A percentile compares a stretch with the other conserved stretches of the same genome.
These are phyloP conservation scores for Hypoxylon trugodes DNA, from an alignment of 495 filamentous ascomycete genomes.

Conservation along the genomic window DNA sequence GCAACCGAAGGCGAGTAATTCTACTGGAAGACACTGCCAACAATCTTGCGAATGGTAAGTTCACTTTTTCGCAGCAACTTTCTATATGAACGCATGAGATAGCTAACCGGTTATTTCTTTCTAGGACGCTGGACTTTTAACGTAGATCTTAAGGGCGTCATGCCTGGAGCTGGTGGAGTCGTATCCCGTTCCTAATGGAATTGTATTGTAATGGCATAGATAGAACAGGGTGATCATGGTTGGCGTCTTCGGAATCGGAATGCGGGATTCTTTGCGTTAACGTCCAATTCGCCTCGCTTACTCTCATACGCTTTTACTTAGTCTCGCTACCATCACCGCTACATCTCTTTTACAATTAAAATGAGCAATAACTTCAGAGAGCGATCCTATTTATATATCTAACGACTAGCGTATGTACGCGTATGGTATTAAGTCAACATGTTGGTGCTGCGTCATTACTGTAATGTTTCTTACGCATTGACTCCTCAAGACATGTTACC, in stretches of 20 bases:
- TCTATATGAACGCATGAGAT: not conserved
- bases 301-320: too few species aligned
- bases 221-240: slow-evolving; percentile 24
- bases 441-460: too few species aligned
- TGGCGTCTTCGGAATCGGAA: slow-evolving; percentile 11
- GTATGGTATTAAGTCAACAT: too few species aligned
- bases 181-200: slow-evolving; percentile 27
- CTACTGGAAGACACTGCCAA: slow-evolving; percentile 90
- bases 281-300: too few species aligned
- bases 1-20: slow-evolving; percentile 89
- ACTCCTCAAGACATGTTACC: too few species aligned
- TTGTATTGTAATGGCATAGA: slow-evolving; percentile 33
- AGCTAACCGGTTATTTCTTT: slow-evolving; percentile 3
- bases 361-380: too few species aligned
- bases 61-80: not conserved
- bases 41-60: slow-evolving; percentile 85
- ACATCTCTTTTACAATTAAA: too few species aligned
- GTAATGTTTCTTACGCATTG: too few species aligned
- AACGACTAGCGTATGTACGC: too few species aligned
- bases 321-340: too few species aligned
- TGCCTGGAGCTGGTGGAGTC: slow-evolving; percentile 22
- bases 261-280: too few species aligned
- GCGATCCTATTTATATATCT: too few species aligned
- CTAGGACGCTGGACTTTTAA: slow-evolving; percentile 59
- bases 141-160: slow-evolving; percentile 48